Percentiles rank a stretch among this genome's conserved stretches.
phyloP scores from a whole-genome alignment of 176 grass and related monocot genomes.

The Aechmea fasciata region DNA sequence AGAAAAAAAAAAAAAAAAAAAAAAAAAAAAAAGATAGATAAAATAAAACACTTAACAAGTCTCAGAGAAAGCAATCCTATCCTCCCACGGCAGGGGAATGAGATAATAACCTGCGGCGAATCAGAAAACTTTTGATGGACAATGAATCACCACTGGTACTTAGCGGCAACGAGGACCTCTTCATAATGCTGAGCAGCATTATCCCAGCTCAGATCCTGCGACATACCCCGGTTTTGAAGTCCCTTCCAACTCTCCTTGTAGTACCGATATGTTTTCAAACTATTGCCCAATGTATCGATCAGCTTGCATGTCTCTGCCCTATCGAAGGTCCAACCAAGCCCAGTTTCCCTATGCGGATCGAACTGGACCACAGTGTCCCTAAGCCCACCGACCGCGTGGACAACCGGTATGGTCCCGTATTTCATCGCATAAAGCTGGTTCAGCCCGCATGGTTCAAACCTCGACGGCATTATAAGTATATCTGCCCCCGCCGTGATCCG shows the following conservation, averaged over 20 bases:
- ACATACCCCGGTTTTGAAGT: conserved; percentile 64
- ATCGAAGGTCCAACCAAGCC: conserved; percentile 82
- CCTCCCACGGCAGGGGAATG: not conserved
- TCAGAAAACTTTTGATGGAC: not conserved
- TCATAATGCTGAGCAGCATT: conserved; percentile 72
- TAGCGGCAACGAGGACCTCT: conserved; percentile 77
- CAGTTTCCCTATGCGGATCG: conserved; percentile 46
- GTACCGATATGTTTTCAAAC: conserved; percentile 72
- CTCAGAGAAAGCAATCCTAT: not conserved
- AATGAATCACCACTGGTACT: conserved; percentile 81
- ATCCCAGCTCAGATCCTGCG: conserved; percentile 87
- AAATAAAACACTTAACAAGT: not conserved
- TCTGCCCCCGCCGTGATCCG: conserved; percentile 68
- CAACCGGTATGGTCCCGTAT: conserved; percentile 82
- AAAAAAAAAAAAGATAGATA: not conserved
- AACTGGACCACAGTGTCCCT: conserved; percentile 74
- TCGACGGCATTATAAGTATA: conserved; percentile 72
- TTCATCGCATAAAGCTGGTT: conserved; percentile 93
- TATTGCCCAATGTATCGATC: conserved; percentile 56
- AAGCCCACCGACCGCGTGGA: conserved; percentile 82
- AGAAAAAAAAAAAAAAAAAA: not conserved
- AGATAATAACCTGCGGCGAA: not conserved
- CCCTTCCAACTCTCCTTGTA: conserved; percentile 76
- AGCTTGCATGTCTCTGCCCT: conserved; percentile 46
- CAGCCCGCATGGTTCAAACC: conserved; percentile 90